These are phyloP conservation scores for Phytophthora palmivora DNA, from an alignment of 352 stramenopile genomes.

Conservation along the genomic window DNA sequence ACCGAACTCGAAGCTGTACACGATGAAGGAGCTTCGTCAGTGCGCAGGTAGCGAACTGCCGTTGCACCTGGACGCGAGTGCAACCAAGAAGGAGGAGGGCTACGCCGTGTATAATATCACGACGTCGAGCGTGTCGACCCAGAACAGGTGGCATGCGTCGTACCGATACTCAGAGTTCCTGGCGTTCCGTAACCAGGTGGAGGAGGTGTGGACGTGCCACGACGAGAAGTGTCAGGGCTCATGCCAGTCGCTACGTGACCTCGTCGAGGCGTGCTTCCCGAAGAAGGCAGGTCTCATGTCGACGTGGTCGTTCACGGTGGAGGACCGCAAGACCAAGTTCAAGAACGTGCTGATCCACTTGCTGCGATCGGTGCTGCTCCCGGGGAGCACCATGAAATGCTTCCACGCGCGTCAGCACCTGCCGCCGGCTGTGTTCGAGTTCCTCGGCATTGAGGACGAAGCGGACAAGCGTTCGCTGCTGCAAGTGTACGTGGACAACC, in stretches of 20 bases:
- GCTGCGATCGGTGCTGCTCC: constrained; percentile 65
- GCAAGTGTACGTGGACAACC: constrained; percentile 78
- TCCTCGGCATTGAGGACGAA: constrained; percentile 59
- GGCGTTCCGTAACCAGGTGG: constrained; percentile 63
- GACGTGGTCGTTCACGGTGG: constrained; percentile 52
- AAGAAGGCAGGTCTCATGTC: constrained; percentile 55
- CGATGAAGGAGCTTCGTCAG: constrained; percentile 53
- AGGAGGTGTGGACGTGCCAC: constrained; percentile 66
- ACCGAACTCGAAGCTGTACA: constrained; percentile 47
- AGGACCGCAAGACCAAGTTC: constrained; percentile 64
- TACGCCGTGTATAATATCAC: constrained; percentile 65
- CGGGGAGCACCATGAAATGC: constrained; percentile 76
- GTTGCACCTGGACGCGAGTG: constrained; percentile 56
- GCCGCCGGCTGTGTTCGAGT: constrained; percentile 60
- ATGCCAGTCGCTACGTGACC: constrained; percentile 76
- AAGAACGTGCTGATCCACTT: constrained; percentile 76
- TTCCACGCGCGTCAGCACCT: constrained; percentile 55
- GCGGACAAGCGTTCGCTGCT: constrained; percentile 70
- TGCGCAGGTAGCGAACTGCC: constrained; percentile 52
- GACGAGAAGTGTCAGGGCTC: constrained; percentile 64
- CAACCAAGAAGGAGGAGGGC: constrained; percentile 53
- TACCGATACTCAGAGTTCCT: constrained; percentile 79
- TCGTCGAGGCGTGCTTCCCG: constrained; percentile 66
- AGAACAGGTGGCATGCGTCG: constrained; percentile 59
- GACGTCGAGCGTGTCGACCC: constrained; percentile 56